Evolutionary conservation across 176 grass and related monocot genomes (phyloP).

Genomic region (Cenchrus fungigraminus): DNA sequence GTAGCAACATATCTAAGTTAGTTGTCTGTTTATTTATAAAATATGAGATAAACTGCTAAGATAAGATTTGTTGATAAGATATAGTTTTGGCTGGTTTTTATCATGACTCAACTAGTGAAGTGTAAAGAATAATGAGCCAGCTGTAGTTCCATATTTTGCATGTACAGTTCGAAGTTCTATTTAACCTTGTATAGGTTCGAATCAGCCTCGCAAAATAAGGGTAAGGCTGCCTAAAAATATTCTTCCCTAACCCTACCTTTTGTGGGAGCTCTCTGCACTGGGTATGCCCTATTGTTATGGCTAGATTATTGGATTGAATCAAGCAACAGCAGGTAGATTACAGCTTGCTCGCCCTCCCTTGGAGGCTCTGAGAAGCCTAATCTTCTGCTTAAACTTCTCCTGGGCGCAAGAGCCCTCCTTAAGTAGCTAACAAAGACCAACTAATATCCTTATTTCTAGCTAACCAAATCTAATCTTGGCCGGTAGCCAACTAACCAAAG

Average conservation of each 20-base stretch:
- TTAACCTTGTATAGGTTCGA: not conserved
- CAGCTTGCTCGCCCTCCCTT: too few species aligned
- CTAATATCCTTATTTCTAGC: too few species aligned
- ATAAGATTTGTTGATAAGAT: not conserved
- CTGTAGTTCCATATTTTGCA: slow-evolving; percentile 9
- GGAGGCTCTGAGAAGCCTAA: too few species aligned
- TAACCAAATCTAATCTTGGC: too few species aligned
- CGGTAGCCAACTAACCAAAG: too few species aligned
- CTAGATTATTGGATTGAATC: too few species aligned
- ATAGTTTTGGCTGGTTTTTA: slow-evolving; percentile 4
- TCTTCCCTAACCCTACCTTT: not conserved
- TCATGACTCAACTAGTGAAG: not conserved
- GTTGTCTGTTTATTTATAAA: not conserved
- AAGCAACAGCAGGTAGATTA: too few species aligned
- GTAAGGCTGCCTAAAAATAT: slow-evolving; percentile 2
- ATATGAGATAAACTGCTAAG: not conserved
- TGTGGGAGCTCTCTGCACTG: slow-evolving; percentile 9
- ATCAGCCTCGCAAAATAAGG: not conserved
- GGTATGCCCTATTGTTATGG: not conserved
- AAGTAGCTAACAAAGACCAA: too few species aligned
- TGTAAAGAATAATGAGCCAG: not conserved
- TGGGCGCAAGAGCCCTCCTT: too few species aligned
- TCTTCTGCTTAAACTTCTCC: too few species aligned
- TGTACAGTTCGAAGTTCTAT: not conserved
- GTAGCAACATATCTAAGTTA: not conserved